Evolutionary conservation across 768 basidiomycete species (phyloP).

Genomic region (Rhizopogon rudus): DNA sequence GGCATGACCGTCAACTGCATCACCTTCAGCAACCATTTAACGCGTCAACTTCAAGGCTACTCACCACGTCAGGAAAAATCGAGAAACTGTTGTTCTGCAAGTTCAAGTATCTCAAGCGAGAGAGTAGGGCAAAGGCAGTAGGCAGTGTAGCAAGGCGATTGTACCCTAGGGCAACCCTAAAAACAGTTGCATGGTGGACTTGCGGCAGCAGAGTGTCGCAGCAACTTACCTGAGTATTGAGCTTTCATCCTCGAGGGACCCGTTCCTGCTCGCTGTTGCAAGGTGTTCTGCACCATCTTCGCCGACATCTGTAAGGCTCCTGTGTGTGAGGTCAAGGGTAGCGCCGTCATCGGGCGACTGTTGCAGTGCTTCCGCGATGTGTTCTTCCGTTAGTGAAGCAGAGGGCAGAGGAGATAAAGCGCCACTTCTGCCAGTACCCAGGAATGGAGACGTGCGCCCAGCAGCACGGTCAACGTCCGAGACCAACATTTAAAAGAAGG

Average conservation of each 20-base stretch:
- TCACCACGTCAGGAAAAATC: constrained; percentile 81
- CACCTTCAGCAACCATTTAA: constrained; percentile 9
- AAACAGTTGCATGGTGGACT: constrained; percentile 5
- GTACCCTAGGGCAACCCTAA: constrained; percentile 80
- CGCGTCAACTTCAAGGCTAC: constrained; percentile 26
- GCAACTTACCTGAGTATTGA: constrained; percentile 54
- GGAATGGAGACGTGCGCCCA: constrained; percentile 25
- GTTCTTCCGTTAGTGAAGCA: constrained; percentile 45
- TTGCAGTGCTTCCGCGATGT: constrained; percentile 59
- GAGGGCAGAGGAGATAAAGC: constrained; percentile 26
- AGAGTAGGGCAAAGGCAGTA: constrained; percentile 64
- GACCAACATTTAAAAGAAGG: constrained; percentile 19
- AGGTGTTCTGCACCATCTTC: constrained; percentile 74
- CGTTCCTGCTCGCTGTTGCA: constrained; percentile 50
- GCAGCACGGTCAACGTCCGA: constrained; percentile 25
- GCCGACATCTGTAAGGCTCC: constrained; percentile 71
- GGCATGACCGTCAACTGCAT: constrained; percentile 76
- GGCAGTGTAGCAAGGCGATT: constrained; percentile 82
- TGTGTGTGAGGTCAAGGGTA: constrained; percentile 81
- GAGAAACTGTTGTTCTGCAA: constrained; percentile 81
- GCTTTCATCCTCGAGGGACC: constrained; percentile 41
- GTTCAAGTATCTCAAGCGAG: constrained; percentile 79
- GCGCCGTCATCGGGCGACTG: constrained; percentile 73
- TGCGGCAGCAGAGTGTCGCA: constrained; percentile 3
- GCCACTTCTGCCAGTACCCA: constrained; percentile 18